These are phyloP conservation scores for Gnomoniopsis smithogilvyi DNA, from an alignment of 2,329 filamentous ascomycete species.

Conservation along the genomic window DNA sequence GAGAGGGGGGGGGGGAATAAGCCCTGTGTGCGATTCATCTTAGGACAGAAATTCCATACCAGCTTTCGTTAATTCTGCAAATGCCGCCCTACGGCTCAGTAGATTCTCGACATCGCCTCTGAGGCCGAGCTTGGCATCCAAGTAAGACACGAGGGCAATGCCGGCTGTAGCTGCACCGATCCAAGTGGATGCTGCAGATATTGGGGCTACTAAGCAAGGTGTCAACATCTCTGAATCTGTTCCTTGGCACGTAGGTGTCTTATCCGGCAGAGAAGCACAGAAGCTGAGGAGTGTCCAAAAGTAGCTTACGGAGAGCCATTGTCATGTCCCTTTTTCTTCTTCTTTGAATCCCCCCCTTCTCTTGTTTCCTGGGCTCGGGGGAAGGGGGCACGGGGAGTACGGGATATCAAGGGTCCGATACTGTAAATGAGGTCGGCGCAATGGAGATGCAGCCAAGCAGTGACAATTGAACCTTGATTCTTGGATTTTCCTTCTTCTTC, in stretches of 20 bases:
- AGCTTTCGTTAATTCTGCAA: conserved; percentile 44
- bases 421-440: no score
- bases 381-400: no score
- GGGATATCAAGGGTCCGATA: no score
- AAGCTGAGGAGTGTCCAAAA: no score
- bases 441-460: no score
- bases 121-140: conserved; percentile 69
- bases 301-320: no score
- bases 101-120: conserved; percentile 55
- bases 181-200: neutral
- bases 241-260: neutral
- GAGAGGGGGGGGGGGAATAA: conserved; percentile 18
- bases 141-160: conserved; percentile 47
- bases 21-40: neutral
- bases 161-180: conserved; percentile 6
- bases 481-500: no score
- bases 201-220: neutral
- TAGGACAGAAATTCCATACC: conserved; percentile 32
- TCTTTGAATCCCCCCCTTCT: no score
- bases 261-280: no score
- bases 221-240: neutral
- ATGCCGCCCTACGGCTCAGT: conserved; percentile 36
- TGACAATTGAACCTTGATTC: no score
- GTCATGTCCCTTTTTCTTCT: no score
- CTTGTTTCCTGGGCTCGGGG: no score